Conservation (phyloP, 2,329 filamentous ascomycete genomes). For the Aspergillus piperis region DNA sequence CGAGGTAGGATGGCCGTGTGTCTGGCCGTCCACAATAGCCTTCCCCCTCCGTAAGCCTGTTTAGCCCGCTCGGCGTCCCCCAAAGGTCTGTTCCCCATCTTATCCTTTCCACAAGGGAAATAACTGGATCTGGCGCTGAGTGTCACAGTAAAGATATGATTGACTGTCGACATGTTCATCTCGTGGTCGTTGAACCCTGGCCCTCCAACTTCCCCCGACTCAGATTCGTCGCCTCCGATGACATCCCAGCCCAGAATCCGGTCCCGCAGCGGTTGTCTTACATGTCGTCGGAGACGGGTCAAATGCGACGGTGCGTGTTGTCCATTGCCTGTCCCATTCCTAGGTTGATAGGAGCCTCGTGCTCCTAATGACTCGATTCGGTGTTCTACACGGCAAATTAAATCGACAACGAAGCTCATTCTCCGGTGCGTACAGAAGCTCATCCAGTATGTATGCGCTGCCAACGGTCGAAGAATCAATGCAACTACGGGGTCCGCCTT, state of each 20-base stretch:
- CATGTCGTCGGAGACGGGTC: conserved; percentile 11
- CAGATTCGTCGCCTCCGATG: background rate
- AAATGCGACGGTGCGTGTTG: conserved; percentile 10
- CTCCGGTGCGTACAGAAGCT: background rate
- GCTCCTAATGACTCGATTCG: too few species aligned
- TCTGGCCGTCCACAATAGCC: background rate
- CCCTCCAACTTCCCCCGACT: background rate
- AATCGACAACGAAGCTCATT: background rate
- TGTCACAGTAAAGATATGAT: background rate
- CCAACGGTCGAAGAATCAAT: conserved; percentile 2
- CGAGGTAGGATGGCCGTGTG: background rate
- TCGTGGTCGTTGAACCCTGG: conserved; percentile 4
- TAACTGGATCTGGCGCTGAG: background rate
- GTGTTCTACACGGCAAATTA: background rate
- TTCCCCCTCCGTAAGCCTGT: background rate
- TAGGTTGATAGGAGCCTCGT: background rate
- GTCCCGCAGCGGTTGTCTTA: conserved; percentile 8
- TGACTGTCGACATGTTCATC: background rate
- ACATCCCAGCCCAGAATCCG: background rate
- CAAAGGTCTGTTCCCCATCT: background rate
- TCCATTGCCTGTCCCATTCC: background rate
- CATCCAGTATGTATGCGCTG: conserved; percentile 9
- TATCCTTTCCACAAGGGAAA: background rate
- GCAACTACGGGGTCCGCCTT: conserved; percentile 6
- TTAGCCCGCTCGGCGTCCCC: background rate